Base-by-base conservation (phyloP, 768 basidiomycete species). In the Cystofilobasidium bisporidii region DNA sequence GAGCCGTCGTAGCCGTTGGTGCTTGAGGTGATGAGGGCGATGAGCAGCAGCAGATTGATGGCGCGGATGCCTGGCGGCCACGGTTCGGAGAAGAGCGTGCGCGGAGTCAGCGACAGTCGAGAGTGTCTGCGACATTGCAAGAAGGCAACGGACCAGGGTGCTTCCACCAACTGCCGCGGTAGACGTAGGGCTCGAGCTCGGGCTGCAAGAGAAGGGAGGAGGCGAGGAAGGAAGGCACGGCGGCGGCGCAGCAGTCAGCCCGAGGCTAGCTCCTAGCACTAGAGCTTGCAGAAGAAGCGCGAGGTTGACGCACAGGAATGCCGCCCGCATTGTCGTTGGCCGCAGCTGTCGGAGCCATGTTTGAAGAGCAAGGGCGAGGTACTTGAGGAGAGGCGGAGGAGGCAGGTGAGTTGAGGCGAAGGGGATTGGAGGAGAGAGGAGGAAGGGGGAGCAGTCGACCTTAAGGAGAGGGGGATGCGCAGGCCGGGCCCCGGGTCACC, bases 1-100 rank as follows among this genome's bases (percentile, higher is more conserved):
- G 69, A 70, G n/a, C 72, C 74, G 69, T 77, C 77, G 71, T 75
- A 78, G 28, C 77, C 77, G 60, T 77, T 77, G 15, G 75, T 74
- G 15, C 73, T 75, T 0, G 77, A 75, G 4, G 77, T 78, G 69
- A 78, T 74, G 48, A 77, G 72, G 64, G 73, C 63, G 30, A 76
- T 64, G 32, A 72, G 55, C 38, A 76, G 72, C 69, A 73, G 73
- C 3, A 70, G 43, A 38, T 74, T 75, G 38, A 75, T 45, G n/a
- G 43, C 10, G 15, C 62, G 33, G 50, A 69, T 64, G 15, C 67
- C 65, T 50, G 30, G 11, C 22, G 24, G 62, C 0, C 9, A 15
- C 22, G 5, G 24, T 38, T 15, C 22, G 55, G 2, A 45, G 55
- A 43, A n/a, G 55, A n/a, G n/a, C n/a, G n/a, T n/a, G n/a, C n/a